Base-by-base conservation (phyloP, 163 green algal species). In the Trebouxia gelatinosa region DNA sequence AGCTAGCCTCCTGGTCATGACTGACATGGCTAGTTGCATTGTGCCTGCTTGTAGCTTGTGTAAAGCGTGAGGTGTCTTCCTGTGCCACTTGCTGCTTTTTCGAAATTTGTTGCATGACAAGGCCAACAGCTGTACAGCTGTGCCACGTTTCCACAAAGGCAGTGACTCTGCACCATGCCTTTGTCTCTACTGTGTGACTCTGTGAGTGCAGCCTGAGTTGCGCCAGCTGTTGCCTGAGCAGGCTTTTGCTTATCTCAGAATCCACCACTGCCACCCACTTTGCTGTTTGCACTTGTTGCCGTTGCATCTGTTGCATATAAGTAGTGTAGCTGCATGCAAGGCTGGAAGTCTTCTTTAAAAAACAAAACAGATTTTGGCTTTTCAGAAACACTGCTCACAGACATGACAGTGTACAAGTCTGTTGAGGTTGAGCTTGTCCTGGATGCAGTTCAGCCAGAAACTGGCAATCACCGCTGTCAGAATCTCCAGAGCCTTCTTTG, bases 401-500 rank as follows among this genome's bases (percentile, higher is more conserved):
- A 3, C 31, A 48, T 50, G 11, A 11, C 3, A 32, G 26, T 23
- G 31, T 31, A 43, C 6, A 31, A 71, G 28, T 31, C 32, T 28
- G 62, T 31, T 38, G 58, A 23, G 5, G 58, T 67, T 2, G 3
- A 40, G 6, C 16, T 11, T 43, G n/a, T 19, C 29, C 1, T 31
- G 35, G 16, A 37, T 40, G 64, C 71, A 83, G 78, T 17, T 83
- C 17, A 50, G 57, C n/a, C 77, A 90, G 54, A 81, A 77, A 29
- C 50, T 72, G 5, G 83, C 74, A 7, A 81, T 80, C 66, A 54
- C 28, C 4, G 51, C 74, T 1, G 85, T 97, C 23, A 82, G 84
- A 29, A 17, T 80, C 0, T 48, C 89, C 70, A 87, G 93, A 32
- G 43, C 26, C 0, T 9, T 37, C 11, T 98, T 97, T 77, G 93